Evolutionary conservation across 2,329 filamentous ascomycete genomes (phyloP).

Genomic region (Aspergillus arachidicola): DNA sequence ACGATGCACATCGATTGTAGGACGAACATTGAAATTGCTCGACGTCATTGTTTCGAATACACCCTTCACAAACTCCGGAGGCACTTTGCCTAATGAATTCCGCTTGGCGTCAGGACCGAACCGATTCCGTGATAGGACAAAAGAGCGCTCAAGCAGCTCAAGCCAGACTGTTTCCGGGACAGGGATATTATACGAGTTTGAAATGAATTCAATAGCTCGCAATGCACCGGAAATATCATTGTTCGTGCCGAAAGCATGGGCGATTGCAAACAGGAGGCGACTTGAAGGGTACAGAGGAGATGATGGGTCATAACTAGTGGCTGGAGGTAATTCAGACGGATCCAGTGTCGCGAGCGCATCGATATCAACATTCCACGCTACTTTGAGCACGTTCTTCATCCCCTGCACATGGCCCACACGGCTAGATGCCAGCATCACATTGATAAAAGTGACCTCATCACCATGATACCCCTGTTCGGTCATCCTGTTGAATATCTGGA

Average conservation of each 20-base stretch:
- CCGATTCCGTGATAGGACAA: constrained; percentile 55
- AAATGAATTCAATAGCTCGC: constrained; percentile 64
- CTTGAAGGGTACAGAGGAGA: constrained; percentile 62
- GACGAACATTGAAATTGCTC: constrained; percentile 58
- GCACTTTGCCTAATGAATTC: constrained; percentile 37
- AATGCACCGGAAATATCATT: constrained; percentile 63
- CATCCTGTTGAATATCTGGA: constrained; percentile 54
- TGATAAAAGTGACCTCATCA: constrained; percentile 57
- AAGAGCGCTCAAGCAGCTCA: constrained; percentile 68
- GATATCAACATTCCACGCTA: constrained; percentile 59
- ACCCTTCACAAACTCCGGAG: constrained; percentile 48
- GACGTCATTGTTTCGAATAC: constrained; percentile 64
- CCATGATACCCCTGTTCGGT: constrained; percentile 43
- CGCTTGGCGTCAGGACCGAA: constrained; percentile 33
- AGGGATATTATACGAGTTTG: constrained; percentile 59
- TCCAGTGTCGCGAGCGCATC: constrained; percentile 42
- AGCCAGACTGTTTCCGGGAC: constrained; percentile 65
- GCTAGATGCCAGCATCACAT: constrained; percentile 55
- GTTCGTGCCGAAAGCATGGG: constrained; percentile 69
- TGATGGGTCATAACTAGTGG: constrained; percentile 46
- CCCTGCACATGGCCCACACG: constrained; percentile 55
- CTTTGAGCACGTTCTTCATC: constrained; percentile 52
- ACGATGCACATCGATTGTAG: constrained; percentile 59
- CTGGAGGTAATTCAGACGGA: constrained; percentile 32
- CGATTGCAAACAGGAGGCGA: constrained; percentile 65